phyloP scores from a whole-genome alignment of 352 stramenopile species.

The Globisporangium alternatum region DNA sequence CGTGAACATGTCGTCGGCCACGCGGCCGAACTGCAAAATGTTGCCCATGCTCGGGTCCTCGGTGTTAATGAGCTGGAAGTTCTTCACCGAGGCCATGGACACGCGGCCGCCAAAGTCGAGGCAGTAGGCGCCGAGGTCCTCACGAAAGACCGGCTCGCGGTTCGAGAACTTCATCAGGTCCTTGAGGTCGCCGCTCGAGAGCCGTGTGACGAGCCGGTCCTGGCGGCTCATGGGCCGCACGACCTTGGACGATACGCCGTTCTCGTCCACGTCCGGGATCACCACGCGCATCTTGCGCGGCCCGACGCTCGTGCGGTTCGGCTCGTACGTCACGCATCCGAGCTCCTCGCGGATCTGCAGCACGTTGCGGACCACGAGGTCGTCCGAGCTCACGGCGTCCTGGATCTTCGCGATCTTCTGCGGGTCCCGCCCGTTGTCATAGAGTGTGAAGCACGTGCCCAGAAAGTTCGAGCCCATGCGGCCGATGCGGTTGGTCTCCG shows the following conservation, averaged over 20 bases:
- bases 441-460: slow-evolving; percentile 84
- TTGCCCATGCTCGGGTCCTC: slow-evolving; percentile 84
- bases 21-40: slow-evolving; percentile 86
- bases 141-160: slow-evolving; percentile 80
- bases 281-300: slow-evolving; percentile 86
- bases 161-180: slow-evolving; percentile 89
- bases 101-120: slow-evolving; percentile 9
- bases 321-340: slow-evolving; percentile 84
- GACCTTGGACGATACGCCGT: slow-evolving; percentile 74
- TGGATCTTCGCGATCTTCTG: slow-evolving; percentile 89
- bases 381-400: slow-evolving; percentile 70
- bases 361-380: slow-evolving; percentile 70
- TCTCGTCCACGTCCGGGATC: slow-evolving; percentile 78
- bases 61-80: slow-evolving; percentile 87
- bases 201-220: slow-evolving; percentile 75
- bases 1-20: slow-evolving; percentile 89
- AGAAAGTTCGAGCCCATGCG: slow-evolving; percentile 89
- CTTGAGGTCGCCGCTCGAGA: slow-evolving; percentile 66
- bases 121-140: slow-evolving; percentile 84
- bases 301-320: slow-evolving; percentile 82
- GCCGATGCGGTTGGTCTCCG: slow-evolving; percentile 69
- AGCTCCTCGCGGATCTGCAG: slow-evolving; percentile 86
- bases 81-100: slow-evolving; percentile 41
- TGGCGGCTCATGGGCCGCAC: slow-evolving; percentile 83
- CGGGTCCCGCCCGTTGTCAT: slow-evolving; percentile 85